These are phyloP conservation scores for Thozetella sp. DNA, from an alignment of 495 filamentous ascomycete species.

Conservation along the genomic window DNA sequence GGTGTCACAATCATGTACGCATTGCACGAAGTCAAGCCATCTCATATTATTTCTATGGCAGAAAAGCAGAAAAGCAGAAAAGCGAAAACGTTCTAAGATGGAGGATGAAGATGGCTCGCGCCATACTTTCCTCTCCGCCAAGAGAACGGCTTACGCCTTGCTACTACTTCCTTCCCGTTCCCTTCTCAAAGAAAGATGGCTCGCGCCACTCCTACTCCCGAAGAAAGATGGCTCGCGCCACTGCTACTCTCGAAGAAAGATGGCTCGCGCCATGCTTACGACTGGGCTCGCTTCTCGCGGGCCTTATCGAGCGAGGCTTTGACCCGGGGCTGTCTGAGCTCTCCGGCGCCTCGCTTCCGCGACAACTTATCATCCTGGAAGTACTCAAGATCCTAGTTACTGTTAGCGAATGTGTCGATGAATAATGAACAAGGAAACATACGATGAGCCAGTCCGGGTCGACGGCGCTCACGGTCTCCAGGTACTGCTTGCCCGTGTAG, in stretches of 20 bases:
- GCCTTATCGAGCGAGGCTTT: neutral
- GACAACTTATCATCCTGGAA: neutral
- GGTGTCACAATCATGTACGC: no score
- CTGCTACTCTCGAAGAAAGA: neutral
- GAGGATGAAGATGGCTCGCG: no score
- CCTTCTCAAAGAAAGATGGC: neutral
- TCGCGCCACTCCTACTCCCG: neutral
- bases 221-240: neutral
- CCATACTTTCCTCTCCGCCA: no score
- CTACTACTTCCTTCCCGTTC: no score
- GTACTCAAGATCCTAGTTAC: neutral
- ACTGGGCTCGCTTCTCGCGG: neutral
- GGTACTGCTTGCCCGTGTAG: slow-evolving; percentile 94
- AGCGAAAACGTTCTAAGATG: no score
- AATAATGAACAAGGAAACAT: no score
- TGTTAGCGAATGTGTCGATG: no score
- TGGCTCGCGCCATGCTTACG: neutral
- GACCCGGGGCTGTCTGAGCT: neutral
- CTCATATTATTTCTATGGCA: no score
- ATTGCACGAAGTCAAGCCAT: no score
- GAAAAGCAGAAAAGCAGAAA: no score
- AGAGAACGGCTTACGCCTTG: no score
- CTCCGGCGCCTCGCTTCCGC: neutral
- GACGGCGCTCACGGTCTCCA: slow-evolving; percentile 89
- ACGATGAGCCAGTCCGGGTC: slow-evolving; percentile 92